Base-by-base conservation (phyloP, 2,329 filamentous ascomycete species). In the Arthrobotrys sphaeroides region DNA sequence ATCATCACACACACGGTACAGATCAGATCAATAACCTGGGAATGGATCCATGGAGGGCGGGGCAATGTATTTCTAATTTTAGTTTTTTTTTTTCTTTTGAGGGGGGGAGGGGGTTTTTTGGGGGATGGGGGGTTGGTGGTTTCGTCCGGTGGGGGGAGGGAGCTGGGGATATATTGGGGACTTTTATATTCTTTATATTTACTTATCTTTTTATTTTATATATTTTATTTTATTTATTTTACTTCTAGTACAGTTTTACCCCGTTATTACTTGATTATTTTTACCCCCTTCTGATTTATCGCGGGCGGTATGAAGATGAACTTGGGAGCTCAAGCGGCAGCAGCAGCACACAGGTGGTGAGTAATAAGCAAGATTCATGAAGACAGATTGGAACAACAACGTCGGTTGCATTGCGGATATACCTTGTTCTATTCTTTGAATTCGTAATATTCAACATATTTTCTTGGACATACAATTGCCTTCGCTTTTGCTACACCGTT, bases 191-290 rank as follows among this genome's bases (percentile, higher is more conserved):
- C 42, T 42, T 31, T 73, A 13, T 38, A 22, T 47, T 49, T 49
- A 31, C 10, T 42, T 33, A 16, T 24, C 2, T 16, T 31, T 51
- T 53, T 53, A 53, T 36, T 67, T 36, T 18, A 51, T 33, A 28
- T 28, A 12, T 24, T 40, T 57, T 57, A 22, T 38, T 42, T 22
- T 57, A 59, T 65, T 55, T 74, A 55, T 26, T 69, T 68, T 64
- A 43, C 20, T 38, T 57, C 67, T 43, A n/a, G n/a, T n/a, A n/a
- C n/a, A n/a, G 28, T 68, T 65, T 64, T 73, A 38, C 57, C 61
- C 73, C n/a, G n/a, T n/a, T n/a, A n/a, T n/a, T n/a, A 47, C 38
- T 76, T 76, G 51, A 42, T 68, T 40, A 26, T 61, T 73, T 53
- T 60, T 62, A 73, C 55, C 55, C 36, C 26, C 67, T 74, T 72